phyloP scores from a whole-genome alignment of 768 basidiomycete species.

The Collybiopsis luxurians region DNA sequence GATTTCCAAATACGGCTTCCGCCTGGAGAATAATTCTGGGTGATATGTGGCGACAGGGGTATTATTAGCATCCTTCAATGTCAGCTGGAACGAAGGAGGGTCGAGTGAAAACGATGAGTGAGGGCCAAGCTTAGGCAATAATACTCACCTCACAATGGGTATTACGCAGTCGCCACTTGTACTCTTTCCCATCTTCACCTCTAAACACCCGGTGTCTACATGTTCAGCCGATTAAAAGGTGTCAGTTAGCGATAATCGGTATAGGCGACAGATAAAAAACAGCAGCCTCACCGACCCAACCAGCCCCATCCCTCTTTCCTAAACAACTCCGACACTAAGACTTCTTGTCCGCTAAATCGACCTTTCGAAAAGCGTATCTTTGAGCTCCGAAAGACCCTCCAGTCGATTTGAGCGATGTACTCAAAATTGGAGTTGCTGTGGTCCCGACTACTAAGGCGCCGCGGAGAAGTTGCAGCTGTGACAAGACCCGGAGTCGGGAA shows the following conservation, averaged over 20 bases:
- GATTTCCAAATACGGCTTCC: slow-evolving; percentile 18
- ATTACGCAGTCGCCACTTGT: slow-evolving; percentile 18
- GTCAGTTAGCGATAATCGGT: too few relatives aligned
- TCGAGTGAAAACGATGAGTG: too few relatives aligned
- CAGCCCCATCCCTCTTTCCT: slow-evolving; percentile 18
- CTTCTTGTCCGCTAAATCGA: slow-evolving; percentile 11
- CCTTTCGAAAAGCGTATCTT: slow-evolving; percentile 24
- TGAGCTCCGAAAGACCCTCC: slow-evolving; percentile 26
- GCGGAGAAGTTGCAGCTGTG: background rate
- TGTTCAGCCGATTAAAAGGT: too few relatives aligned
- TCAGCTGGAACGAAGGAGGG: slow-evolving; percentile 11
- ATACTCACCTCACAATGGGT: slow-evolving; percentile 11
- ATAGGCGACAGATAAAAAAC: too few relatives aligned
- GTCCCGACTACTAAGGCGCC: background rate
- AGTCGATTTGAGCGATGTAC: slow-evolving; percentile 30
- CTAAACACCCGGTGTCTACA: slow-evolving; percentile 18
- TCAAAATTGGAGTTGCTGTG: background rate
- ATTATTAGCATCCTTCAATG: slow-evolving; percentile 17
- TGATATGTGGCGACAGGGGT: slow-evolving; percentile 19
- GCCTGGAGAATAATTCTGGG: slow-evolving; percentile 8
- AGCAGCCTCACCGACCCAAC: slow-evolving; percentile 18
- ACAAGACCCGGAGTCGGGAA: too few relatives aligned
- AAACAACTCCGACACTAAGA: slow-evolving; percentile 24
- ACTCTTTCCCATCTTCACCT: slow-evolving; percentile 21
- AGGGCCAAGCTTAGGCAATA: background rate